Percentiles rank a stretch among this genome's conserved stretches.
These are phyloP conservation scores for Hygrocybe coccinea DNA, from an alignment of 768 basidiomycete species.

Conservation along the genomic window DNA sequence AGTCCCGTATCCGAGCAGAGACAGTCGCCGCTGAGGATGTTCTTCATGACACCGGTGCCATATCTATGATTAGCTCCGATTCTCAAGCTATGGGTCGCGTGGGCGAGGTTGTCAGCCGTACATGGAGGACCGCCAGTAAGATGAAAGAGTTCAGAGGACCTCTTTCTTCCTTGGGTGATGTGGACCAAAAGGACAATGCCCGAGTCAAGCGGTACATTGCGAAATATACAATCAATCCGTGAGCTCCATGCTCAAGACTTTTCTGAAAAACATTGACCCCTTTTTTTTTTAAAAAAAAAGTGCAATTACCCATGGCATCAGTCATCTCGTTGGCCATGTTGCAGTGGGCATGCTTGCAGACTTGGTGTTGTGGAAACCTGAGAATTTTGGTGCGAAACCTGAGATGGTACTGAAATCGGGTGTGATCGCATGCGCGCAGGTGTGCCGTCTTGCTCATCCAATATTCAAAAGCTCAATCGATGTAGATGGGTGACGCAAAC, in stretches of 20 bases:
- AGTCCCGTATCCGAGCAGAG: constrained; percentile 93
- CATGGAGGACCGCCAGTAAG: constrained; percentile 97
- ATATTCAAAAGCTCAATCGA: neutral
- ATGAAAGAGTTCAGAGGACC: constrained; percentile 79
- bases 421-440: constrained; percentile 87
- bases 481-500: constrained; percentile 93
- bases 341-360: constrained; percentile 83
- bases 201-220: constrained; percentile 93
- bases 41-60: constrained; percentile 86
- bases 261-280: constrained; percentile 1
- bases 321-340: constrained; percentile 80
- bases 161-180: constrained; percentile 63
- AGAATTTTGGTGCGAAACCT: constrained; percentile 87
- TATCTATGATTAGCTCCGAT: constrained; percentile 95
- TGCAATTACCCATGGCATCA: constrained; percentile 91
- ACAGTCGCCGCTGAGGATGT: constrained; percentile 98
- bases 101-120: constrained; percentile 86
- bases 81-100: constrained; percentile 98
- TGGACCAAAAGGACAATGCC: constrained; percentile 68
- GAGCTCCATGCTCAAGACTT: constrained; percentile 28
- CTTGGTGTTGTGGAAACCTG: constrained; percentile 92
- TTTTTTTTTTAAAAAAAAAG: too few relatives aligned
- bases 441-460: constrained; percentile 29
- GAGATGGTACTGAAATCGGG: constrained; percentile 95
- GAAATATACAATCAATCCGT: constrained; percentile 99